Evolutionary conservation across 768 basidiomycete genomes (phyloP), one percentile per base, ranked within the genome.

Genomic region (Pleurotus cornucopiae): DNA sequence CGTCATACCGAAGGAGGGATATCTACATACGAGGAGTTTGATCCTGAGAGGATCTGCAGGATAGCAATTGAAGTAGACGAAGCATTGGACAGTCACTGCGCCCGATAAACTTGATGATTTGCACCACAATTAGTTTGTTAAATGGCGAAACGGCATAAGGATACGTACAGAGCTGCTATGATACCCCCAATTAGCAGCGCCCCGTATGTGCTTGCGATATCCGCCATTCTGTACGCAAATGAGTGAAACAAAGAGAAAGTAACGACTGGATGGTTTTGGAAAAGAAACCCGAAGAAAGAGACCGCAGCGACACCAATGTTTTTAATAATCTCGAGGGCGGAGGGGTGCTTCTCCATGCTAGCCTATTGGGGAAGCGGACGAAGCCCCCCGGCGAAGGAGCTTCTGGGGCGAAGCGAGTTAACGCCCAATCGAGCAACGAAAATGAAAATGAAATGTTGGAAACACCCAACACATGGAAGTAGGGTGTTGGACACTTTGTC

Each of bases 31-130:
- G 14, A 53, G 51, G 14, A 53, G 21, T 23, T 41, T 53, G 16
- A 53, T 53, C 39, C 51, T 53, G 6, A 39, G 16, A 21, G 51
- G 51, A 53, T 53, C 51, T n/a, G 16, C n/a, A 11, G 51, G 16
- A 41, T 53, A 53, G 18, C 51, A 53, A 40, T 53, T 53, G 39
- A 53, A 53, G 23, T 53, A 53, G 16, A 53, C 23, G 39, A 53
- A 43, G 39, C 51, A 53, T 53, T 53, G 51, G 7, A 53, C 51
- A 3, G 51, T 53, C 13, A 41, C 51, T 13, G 41, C 51, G 20
- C 51, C 51, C 7, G 51, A 53, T 16, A 53, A 38, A 21, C 51
- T 41, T 38, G 49, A 38, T 16, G 5, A 20, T 20, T 47, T 20
- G 14, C 7, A 7, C 6, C 7, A 18, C 21, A 30, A 12, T 38